Conservation (phyloP, 495 filamentous ascomycete genomes). For the Extremus antarcticus region DNA sequence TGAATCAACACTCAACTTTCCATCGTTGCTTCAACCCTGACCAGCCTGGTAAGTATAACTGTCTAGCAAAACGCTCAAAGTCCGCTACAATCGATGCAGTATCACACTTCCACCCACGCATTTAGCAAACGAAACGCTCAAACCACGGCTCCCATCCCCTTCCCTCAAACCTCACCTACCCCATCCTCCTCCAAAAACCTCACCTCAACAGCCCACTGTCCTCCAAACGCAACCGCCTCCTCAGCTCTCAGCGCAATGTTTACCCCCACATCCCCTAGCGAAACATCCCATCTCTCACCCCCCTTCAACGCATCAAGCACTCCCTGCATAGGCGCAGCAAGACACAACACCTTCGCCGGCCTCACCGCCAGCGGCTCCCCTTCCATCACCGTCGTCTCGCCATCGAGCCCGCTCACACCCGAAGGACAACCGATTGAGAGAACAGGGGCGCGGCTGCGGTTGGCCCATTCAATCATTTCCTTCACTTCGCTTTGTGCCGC, state of each 20-base stretch:
- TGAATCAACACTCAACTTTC: too few species aligned
- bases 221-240: constrained; percentile 76
- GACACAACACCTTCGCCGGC: constrained; percentile 63
- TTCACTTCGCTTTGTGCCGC: constrained; percentile 49
- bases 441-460: constrained; percentile 63
- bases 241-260: constrained; percentile 78
- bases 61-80: too few species aligned
- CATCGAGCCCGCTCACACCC: constrained; percentile 69
- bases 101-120: too few species aligned
- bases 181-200: constrained; percentile 24
- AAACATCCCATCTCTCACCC: constrained; percentile 62
- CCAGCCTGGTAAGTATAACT: too few species aligned
- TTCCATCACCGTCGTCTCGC: constrained; percentile 50
- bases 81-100: too few species aligned
- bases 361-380: constrained; percentile 62
- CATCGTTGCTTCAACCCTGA: too few species aligned
- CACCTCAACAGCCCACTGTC: constrained; percentile 67
- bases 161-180: neutral
- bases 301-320: constrained; percentile 57
- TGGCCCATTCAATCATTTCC: constrained; percentile 74
- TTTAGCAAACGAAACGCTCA: too few species aligned
- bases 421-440: constrained; percentile 80
- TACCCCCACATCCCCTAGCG: constrained; percentile 78
- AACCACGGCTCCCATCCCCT: too few species aligned
- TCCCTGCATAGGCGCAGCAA: constrained; percentile 77